Evolutionary conservation across 257 asterid genomes (phyloP), one percentile per base, ranked within the genome.

Genomic region (Salvia rosmarinus): DNA sequence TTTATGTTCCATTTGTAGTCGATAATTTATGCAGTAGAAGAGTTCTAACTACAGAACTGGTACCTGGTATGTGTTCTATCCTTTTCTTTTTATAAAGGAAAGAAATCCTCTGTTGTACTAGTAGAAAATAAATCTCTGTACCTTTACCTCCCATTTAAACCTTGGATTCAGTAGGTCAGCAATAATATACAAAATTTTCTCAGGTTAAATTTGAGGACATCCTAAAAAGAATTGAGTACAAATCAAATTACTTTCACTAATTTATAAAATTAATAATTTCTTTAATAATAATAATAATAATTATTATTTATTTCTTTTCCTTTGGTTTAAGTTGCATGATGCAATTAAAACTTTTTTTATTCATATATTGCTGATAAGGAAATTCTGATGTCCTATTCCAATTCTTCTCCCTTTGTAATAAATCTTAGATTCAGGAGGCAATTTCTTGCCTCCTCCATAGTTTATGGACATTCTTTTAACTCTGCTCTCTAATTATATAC

Each of bases 31-130:
- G 86, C 4, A 86, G 95, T 85, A 84, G 82, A 87, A 87, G 90
- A 85, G 90, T 94, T 62, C 82, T 94, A 72, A 87, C 98, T 67
- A 81, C 96, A 70, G 96, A 94, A 82, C 91, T 94, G 71, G 97
- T 94, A 77, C 85, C 85, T 67, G 98, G 98, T 90, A 77, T 80
- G 76, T 79, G 70, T 74, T 73, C 20, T 72, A n/a, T 71, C 51
- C 28, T 42, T 55, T 25, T 20, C 8, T 43, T 57, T 68, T 55
- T 25, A 50, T 47, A 52, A 23, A 55, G 58, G 55, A 49, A 50
- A 64, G 19, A 62, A 35, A 58, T 50, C 21, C 9, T 62, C 49
- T 51, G 69, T 50, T 28, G 49, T 34, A 28, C 51, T 39, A 58
- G 44, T 25, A 34, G 63, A 43, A 54, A 46, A 58, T 56, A 64